Base-by-base conservation (phyloP, 164 flowering plant species). In the Platanus orientalis region DNA sequence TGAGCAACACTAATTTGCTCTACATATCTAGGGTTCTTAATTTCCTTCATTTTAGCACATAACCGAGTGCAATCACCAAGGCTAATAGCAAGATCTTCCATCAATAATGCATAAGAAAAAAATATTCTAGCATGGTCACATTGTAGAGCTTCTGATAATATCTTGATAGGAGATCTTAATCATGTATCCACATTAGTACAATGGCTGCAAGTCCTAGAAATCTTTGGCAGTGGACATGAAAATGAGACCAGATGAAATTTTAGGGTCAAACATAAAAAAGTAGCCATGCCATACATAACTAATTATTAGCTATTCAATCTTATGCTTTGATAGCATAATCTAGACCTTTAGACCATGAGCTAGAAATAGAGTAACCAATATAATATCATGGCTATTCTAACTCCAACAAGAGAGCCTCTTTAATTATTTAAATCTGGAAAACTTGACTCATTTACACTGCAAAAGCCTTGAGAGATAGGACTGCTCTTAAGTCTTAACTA, bases 251-350 rank as follows among this genome's bases (percentile, higher is more conserved):
- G 49, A 2, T 44, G 49, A 44, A 44, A 44, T 44, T 1, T 17
- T 44, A 10, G n/a, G 49, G 20, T 19, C 49, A 44, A 44, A 17
- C 6, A 19, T n/a, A 1, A 44, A 44, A 6, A 44, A 44, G 49
- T 19, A 70, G 36, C 34, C 58, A 54, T 58, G 49, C 20, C n/a
- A 44, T 44, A 19, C 7, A 44, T 44, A 44, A 16, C 49, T 44
- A 44, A 19, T 44, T 16, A 16, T 44, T 44, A 44, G 49, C 49
- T 1, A 17, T 44, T 17, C 49, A 44, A 44, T 12, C n/a, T 44
- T 14, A 19, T 44, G 20, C 49, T 44, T 44, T 44, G n/a, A 44
- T 44, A 2, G 49, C 49, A 44, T 44, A 44, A 44, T 19, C 49
- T 44, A 4, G 20, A 44, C 49, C 4, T 44, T 19, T 44, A 17